Base-by-base conservation (phyloP, 2,329 filamentous ascomycete genomes). In the Venturia aucupariae region DNA sequence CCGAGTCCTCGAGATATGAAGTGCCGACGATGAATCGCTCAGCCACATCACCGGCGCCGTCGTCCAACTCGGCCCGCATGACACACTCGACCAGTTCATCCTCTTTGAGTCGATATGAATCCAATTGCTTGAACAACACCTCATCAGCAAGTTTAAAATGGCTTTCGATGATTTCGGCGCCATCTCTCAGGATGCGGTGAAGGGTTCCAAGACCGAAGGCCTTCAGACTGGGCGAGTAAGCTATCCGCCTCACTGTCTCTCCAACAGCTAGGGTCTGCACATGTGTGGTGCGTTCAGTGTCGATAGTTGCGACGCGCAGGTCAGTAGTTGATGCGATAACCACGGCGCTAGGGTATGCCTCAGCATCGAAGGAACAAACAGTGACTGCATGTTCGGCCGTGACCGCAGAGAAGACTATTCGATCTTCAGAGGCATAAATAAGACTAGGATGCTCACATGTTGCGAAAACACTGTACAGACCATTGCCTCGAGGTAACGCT, bases 1-100 rank as follows among this genome's bases (percentile, higher is more conserved):
- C 76, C 11, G 83, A 79, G 10, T 85, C 84, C 57, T 90, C 86
- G 8, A 93, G 73, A 70, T 89, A 92, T 64, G 90, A 90, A 0
- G 94, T 97, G 7, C 94, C 94, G 7, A 97, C 84, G n/a, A 97
- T 79, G 71, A 97, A 97, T 51, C 92, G 82, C 73, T 97, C 92
- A 0, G 82, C 83, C 5, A 76, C 72, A 17, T 80, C 78, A 19
- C 81, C 81, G 62, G 83, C 80, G 2, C 80, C 81, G 42, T 83
- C 87, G 2, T 83, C 80, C 15, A 97, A 80, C 68, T 90, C 84
- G 6, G 90, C 87, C 41, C 90, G 85, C 65, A 95, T 86, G 8
- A 96, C 87, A 67, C 88, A 87, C 75, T 97, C 94, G 3, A 97
- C 85, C 57, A 97, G 78, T 75, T 99, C 94, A 17, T 84, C 79